Conservation (phyloP, 2,329 filamentous ascomycete species). For the Fusarium heterosporum region DNA sequence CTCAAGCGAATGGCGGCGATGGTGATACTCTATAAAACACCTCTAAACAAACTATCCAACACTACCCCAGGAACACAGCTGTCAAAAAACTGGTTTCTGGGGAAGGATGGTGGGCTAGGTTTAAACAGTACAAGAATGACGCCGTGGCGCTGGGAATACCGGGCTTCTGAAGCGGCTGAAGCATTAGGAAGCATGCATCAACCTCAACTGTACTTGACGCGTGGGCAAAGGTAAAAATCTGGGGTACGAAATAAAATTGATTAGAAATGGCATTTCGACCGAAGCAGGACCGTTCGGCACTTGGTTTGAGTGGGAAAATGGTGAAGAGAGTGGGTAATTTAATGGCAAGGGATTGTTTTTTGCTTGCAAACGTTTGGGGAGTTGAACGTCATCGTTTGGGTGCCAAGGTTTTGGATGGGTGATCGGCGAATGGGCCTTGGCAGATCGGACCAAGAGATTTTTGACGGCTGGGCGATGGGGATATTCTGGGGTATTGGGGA, state of each 20-base stretch:
- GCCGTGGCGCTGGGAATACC: slow-evolving; percentile 27
- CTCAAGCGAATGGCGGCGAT: background rate
- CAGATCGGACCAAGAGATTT: slow-evolving; percentile 1
- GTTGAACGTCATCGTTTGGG: slow-evolving; percentile 21
- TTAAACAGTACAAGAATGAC: slow-evolving; percentile 6
- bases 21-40: background rate
- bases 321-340: background rate
- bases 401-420: slow-evolving; percentile 18
- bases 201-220: background rate
- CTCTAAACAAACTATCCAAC: background rate
- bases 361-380: background rate
- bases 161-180: slow-evolving; percentile 4
- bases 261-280: slow-evolving; percentile 21
- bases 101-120: background rate
- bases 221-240: background rate
- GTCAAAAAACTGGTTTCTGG: slow-evolving; percentile 20
- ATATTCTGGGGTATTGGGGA: slow-evolving; percentile 6
- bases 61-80: background rate
- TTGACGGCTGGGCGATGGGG: background rate
- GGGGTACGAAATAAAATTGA: slow-evolving; percentile 12
- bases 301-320: background rate
- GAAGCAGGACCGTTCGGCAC: slow-evolving; percentile 38
- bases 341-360: too few relatives aligned
- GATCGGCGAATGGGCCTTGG: slow-evolving; percentile 31
- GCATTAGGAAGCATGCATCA: background rate